Base-by-base conservation (phyloP, 345 rosid genomes). In the Microcos paniculata region DNA sequence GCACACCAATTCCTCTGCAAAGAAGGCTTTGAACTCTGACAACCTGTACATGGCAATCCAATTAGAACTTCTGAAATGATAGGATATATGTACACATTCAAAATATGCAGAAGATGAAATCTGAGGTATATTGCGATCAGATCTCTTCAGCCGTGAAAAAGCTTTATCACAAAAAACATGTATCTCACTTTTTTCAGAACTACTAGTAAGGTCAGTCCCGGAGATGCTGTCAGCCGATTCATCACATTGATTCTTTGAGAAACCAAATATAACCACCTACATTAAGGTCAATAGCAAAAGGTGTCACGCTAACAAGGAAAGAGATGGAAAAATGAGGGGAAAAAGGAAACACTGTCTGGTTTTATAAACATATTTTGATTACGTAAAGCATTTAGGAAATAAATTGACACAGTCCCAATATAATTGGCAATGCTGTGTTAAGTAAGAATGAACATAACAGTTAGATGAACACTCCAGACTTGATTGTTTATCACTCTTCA, bases 201-300 rank as follows among this genome's bases (percentile, higher is more conserved):
- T 82, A 80, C 81, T 90, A 26, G 98, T 93, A 78, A 91, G 96
- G 77, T 95, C 96, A 63, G 82, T 90, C 77, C 96, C 90, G 70
- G 82, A 63, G 85, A 95, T 72, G 74, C 77, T 72, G 73, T 90
- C 94, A 16, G 98, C 98, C 68, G 90, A 93, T 85, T 88, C 93
- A 85, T 93, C 97, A 78, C 98, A 95, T 56, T 91, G 91, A 76
- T 93, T 90, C 94, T 95, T 95, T 23, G 99, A 95, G 91, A 95
- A 91, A 81, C 96, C 90, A 86, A 95, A 95, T 77, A 95, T 85
- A 80, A 95, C 89, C 76, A 89, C 98, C 99, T 95, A 81, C 35
- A 18, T 23, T 70, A 23, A 23, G 73, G 49, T 74, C 40, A 65
- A 74, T 11, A 31, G 79, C 30, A 67, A 72, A 80, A 77, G 40